Evolutionary conservation across 2,329 filamentous ascomycete genomes (phyloP).

Genomic region (Paraconiothyrium sp.): DNA sequence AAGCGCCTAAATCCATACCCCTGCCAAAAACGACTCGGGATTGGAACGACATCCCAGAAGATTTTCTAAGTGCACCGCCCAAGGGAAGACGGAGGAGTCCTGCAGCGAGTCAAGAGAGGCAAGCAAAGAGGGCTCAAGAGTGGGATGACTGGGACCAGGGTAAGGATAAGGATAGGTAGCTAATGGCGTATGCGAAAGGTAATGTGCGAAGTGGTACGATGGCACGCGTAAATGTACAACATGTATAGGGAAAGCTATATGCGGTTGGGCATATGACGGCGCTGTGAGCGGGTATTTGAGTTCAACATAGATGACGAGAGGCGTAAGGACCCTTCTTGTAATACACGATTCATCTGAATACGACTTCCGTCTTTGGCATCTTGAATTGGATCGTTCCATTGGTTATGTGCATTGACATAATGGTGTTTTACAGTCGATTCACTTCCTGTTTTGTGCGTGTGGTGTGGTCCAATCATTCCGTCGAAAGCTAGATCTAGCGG

Average conservation of each 20-base stretch:
- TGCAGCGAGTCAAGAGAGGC: slow-evolving; percentile 36
- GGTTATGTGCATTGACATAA: too few relatives aligned
- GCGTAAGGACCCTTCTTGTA: not conserved
- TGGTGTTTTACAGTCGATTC: too few relatives aligned
- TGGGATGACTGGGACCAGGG: slow-evolving; percentile 44
- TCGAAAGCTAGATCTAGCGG: too few relatives aligned
- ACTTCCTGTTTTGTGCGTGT: too few relatives aligned
- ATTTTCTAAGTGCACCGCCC: slow-evolving; percentile 46
- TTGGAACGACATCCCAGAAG: slow-evolving; percentile 62
- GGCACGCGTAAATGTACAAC: slow-evolving; percentile 17
- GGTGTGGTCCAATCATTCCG: too few relatives aligned
- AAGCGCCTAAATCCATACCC: slow-evolving; percentile 15
- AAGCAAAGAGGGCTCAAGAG: slow-evolving; percentile 36
- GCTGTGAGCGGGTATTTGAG: not conserved
- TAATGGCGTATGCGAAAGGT: slow-evolving; percentile 5
- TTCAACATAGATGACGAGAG: not conserved
- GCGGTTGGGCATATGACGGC: slow-evolving; percentile 9
- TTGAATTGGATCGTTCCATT: too few relatives aligned
- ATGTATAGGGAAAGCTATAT: slow-evolving; percentile 5
- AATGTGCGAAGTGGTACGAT: not conserved
- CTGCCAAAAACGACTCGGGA: slow-evolving; percentile 43
- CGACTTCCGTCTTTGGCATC: too few relatives aligned
- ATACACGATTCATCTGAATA: too few relatives aligned
- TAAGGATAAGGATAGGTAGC: not conserved
- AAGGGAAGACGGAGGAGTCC: slow-evolving; percentile 38